Percentiles rank a stretch among this genome's conserved stretches.
Evolutionary conservation across 805 yeast genomes (phyloP).

Genomic region (Metschnikowia koreensis): DNA sequence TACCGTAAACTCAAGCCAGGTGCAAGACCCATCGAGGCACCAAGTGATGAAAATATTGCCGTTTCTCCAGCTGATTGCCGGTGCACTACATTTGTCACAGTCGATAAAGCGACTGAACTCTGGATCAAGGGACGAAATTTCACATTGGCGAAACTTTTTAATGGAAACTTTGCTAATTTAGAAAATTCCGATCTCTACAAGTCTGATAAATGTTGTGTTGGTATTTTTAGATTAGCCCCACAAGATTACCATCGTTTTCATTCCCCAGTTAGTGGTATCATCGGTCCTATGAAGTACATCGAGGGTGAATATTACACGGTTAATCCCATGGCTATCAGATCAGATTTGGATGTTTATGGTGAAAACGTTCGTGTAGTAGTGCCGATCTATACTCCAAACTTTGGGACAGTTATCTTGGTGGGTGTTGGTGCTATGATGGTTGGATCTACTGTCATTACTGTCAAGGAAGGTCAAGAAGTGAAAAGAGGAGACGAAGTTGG

Average conservation of each 20-base stretch:
- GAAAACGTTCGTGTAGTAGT: constrained; percentile 81
- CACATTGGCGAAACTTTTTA: constrained; percentile 59
- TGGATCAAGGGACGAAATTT: constrained; percentile 92
- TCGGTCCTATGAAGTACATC: constrained; percentile 65
- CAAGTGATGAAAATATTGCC: constrained; percentile 46
- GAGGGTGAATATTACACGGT: constrained; percentile 95
- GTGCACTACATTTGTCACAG: constrained; percentile 62
- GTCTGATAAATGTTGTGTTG: constrained; percentile 54
- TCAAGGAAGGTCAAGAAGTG: constrained; percentile 55
- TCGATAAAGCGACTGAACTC: constrained; percentile 60
- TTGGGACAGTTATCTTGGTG: constrained; percentile 74
- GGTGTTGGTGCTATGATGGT: constrained; percentile 99
- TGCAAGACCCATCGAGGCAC: constrained; percentile 68
- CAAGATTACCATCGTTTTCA: constrained; percentile 97
- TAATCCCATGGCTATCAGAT: constrained; percentile 94
- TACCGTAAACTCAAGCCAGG: constrained; percentile 72
- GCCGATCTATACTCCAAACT: constrained; percentile 71
- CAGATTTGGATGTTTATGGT: constrained; percentile 86
- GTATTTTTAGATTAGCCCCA: constrained; percentile 88
- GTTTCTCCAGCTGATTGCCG: constrained; percentile 89
- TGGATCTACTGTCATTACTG: constrained; percentile 79
- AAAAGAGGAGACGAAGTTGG: constrained; percentile 83
- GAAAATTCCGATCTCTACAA: constrained; percentile 35
- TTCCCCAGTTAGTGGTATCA: constrained; percentile 72
- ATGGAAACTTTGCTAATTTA: constrained; percentile 43